phyloP scores from a whole-genome alignment of 192 early-diverging fungal species.

The Backusella morwellensis region DNA sequence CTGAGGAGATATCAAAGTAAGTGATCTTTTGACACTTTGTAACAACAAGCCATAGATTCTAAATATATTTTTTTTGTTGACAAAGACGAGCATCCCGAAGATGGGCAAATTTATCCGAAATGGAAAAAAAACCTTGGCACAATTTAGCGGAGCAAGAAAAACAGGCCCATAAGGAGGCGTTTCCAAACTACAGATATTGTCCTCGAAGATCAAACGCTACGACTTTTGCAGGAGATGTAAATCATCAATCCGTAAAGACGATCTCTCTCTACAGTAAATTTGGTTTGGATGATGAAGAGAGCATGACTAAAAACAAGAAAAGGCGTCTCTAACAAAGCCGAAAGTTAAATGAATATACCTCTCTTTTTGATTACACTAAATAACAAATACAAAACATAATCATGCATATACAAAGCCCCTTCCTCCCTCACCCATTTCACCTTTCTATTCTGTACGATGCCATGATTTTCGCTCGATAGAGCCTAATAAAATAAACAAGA shows the following conservation, averaged over 20 bases:
- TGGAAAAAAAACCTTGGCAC: conserved; percentile 33
- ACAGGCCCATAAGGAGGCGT: conserved; percentile 30
- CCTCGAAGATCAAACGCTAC: conserved; percentile 9
- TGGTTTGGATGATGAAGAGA: neutral
- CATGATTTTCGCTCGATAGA: neutral
- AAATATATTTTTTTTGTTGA: neutral
- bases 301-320: neutral
- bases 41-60: neutral
- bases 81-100: conserved; percentile 26
- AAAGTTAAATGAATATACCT: neutral
- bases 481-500: neutral
- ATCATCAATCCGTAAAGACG: neutral
- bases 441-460: neutral
- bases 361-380: neutral
- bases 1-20: conserved; percentile 35
- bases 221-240: neutral
- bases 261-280: neutral
- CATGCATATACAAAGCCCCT: neutral
- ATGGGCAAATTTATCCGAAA: conserved; percentile 23
- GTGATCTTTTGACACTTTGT: neutral
- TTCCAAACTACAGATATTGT: conserved; percentile 30
- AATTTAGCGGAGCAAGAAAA: conserved; percentile 29
- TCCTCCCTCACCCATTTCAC: neutral
- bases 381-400: neutral
- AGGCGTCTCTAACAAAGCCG: neutral